Percentiles rank a stretch among this genome's conserved stretches.
Evolutionary conservation across 2,329 filamentous ascomycete genomes (phyloP).

Genomic region (Penicillium sp.): DNA sequence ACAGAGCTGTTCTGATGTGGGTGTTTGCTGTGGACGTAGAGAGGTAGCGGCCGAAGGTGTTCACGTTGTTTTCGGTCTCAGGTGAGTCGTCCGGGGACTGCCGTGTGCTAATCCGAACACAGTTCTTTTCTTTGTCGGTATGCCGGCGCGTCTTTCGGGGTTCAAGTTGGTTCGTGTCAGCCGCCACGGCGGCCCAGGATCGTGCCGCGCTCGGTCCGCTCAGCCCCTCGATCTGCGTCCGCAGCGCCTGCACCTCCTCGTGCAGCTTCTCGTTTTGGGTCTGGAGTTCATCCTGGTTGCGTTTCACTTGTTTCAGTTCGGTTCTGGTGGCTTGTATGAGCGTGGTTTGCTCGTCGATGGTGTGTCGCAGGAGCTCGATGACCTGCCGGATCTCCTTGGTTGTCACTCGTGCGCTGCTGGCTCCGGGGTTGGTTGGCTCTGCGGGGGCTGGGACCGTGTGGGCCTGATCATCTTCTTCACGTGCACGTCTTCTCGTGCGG

Average conservation of each 20-base stretch:
- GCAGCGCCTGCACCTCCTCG: slow-evolving; percentile 4
- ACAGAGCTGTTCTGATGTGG: slow-evolving; percentile 1
- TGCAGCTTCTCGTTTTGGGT: slow-evolving; percentile 13
- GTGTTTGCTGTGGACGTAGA: not conserved
- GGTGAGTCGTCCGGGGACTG: not conserved
- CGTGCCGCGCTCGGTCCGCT: not conserved
- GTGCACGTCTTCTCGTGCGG: not conserved
- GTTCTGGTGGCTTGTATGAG: slow-evolving; percentile 6
- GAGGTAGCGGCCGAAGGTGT: not conserved
- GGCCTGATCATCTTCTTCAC: not conserved
- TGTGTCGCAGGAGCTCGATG: slow-evolving; percentile 7
- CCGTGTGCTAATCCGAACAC: slow-evolving; percentile 1
- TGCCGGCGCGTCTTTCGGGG: not conserved
- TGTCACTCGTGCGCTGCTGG: slow-evolving; percentile 2
- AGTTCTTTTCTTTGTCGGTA: slow-evolving; percentile 5
- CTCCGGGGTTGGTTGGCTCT: not conserved
- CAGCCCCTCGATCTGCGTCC: slow-evolving; percentile 3
- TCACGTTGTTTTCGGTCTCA: not conserved
- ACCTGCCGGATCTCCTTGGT: slow-evolving; percentile 11
- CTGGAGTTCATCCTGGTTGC: slow-evolving; percentile 11
- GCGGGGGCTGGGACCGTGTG: not conserved
- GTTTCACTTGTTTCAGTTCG: slow-evolving; percentile 11
- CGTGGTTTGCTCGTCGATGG: slow-evolving; percentile 7
- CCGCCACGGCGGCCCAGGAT: slow-evolving; percentile 4
- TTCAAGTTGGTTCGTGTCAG: not conserved